Conservation (phyloP, 768 basidiomycete genomes). For the Xerocomellus dryophilus region DNA sequence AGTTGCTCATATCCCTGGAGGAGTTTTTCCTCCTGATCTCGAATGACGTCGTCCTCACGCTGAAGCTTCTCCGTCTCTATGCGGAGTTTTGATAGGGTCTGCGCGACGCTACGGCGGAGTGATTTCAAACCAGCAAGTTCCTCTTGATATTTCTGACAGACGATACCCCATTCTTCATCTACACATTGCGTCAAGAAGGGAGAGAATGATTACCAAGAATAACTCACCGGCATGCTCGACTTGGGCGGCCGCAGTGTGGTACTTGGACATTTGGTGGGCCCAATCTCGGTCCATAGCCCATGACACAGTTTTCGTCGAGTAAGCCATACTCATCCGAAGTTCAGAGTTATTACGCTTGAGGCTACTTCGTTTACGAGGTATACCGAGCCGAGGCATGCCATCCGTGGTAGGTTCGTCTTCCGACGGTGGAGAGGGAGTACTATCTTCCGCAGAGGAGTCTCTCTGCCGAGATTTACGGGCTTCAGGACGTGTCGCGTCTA, state of each 20-base stretch:
- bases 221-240: constrained; percentile 40
- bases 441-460: constrained; percentile 17
- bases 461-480: constrained; percentile 14
- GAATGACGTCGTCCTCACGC: constrained; percentile 40
- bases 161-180: constrained; percentile 61
- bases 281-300: constrained; percentile 72
- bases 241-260: constrained; percentile 39
- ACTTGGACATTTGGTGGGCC: constrained; percentile 52
- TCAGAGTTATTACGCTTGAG: constrained; percentile 54
- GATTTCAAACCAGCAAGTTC: constrained; percentile 59
- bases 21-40: constrained; percentile 41
- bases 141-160: constrained; percentile 55
- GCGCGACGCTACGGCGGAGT: constrained; percentile 52
- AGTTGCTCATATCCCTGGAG: constrained; percentile 38
- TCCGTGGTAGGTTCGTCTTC: constrained; percentile 33
- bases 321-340: constrained; percentile 44
- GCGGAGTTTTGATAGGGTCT: constrained; percentile 38
- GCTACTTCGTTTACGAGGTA: constrained; percentile 57
- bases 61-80: constrained; percentile 41
- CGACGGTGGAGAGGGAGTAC: constrained; percentile 30
- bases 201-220: not conserved
- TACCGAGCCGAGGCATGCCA: constrained; percentile 30
- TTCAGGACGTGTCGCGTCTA: constrained; percentile 18
- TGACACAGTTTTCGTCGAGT: constrained; percentile 63
- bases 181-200: constrained; percentile 2